Percentiles rank a stretch among this genome's conserved stretches.
Conservation (phyloP, 768 basidiomycete genomes). For the Dendrothele bispora region DNA sequence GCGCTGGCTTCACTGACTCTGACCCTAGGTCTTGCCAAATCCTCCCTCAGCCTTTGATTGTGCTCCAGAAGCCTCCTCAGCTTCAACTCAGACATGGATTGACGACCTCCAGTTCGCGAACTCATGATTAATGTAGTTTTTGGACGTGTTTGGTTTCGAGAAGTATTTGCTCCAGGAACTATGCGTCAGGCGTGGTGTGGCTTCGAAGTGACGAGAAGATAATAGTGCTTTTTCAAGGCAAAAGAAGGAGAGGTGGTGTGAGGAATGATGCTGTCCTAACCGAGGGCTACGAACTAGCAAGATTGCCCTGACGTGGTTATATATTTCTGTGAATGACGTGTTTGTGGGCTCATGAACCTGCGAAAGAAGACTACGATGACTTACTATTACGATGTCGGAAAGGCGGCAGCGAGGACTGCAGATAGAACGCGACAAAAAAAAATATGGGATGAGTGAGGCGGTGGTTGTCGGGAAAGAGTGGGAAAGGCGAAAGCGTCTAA, state of each 20-base stretch:
- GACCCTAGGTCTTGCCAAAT: conserved; percentile 68
- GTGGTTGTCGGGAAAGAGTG: too few species aligned
- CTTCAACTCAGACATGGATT: conserved; percentile 81
- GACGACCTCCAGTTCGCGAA: conserved; percentile 58
- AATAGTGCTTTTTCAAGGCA: not conserved
- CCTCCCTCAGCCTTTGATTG: conserved; percentile 70
- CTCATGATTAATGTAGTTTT: conserved; percentile 42
- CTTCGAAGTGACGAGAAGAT: conserved; percentile 3
- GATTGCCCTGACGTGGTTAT: too few species aligned
- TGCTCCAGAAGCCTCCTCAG: conserved; percentile 77
- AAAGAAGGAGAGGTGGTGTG: not conserved
- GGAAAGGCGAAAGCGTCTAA: too few species aligned
- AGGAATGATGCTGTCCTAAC: conserved; percentile 70
- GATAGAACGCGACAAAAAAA: too few species aligned
- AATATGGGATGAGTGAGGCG: too few species aligned
- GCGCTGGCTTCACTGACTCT: conserved; percentile 72
- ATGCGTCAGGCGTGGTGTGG: too few species aligned
- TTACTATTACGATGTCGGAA: too few species aligned
- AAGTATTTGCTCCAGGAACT: not conserved
- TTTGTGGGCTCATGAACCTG: too few species aligned
- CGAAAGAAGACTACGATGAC: too few species aligned
- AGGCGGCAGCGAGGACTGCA: too few species aligned
- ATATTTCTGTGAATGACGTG: too few species aligned
- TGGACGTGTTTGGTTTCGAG: conserved; percentile 3
- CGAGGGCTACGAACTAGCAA: conserved; percentile 79